Conservation (phyloP, 2,329 filamentous ascomycete genomes). For the Huntiella abstrusa region DNA sequence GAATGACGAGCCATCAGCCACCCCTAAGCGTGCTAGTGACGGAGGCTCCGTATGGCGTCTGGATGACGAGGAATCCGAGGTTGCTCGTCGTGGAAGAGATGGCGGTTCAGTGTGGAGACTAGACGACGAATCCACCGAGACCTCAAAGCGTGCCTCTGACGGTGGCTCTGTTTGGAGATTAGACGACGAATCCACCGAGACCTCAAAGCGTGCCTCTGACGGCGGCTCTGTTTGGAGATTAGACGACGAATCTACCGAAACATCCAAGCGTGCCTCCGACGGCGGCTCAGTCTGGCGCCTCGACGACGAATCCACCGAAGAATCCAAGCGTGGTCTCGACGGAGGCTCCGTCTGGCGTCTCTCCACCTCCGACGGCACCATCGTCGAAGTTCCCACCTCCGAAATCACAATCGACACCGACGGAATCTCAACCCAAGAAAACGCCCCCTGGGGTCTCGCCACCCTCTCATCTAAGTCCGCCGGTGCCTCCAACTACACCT, state of each 20-base stretch:
- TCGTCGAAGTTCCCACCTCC: neutral
- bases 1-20: neutral
- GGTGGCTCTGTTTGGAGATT: neutral
- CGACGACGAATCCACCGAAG: neutral
- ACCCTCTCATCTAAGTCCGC: constrained; percentile 17
- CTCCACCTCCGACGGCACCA: constrained; percentile 3
- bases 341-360: constrained; percentile 6
- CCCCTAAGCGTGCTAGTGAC: neutral
- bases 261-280: neutral
- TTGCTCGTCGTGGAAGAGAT: no score
- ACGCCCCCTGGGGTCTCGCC: constrained; percentile 19
- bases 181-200: neutral
- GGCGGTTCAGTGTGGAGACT: neutral
- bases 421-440: constrained; percentile 40
- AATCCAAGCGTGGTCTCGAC: neutral
- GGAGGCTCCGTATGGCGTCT: neutral
- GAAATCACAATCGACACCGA: constrained; percentile 3
- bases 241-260: neutral
- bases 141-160: neutral
- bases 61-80: neutral
- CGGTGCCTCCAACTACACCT: constrained; percentile 14
- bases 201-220: neutral
- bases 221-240: neutral
- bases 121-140: neutral
- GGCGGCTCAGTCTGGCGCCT: constrained; percentile 1